Evolutionary conservation across 225 moss, liverwort and hornwort species (phyloP), one percentile per base, ranked within the genome.

Genomic region (Lunularia cruciata): DNA sequence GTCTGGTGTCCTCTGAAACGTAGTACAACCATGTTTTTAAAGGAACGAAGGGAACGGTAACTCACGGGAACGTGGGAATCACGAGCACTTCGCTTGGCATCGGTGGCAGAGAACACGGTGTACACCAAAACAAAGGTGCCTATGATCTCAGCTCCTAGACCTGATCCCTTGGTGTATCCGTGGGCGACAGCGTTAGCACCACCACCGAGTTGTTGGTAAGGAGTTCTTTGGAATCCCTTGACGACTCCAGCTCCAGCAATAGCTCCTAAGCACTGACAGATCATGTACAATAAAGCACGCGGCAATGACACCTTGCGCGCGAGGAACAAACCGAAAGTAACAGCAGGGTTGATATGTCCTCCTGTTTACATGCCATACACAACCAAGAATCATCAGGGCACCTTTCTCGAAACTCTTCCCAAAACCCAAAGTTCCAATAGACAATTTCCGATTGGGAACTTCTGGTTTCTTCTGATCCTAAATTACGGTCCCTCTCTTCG

Each of bases 271-370:
- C 73, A 66, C 35, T 82, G 81, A 10, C 53, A 54, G 34, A 71
- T 72, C 0, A 82, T 74, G 67, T 82, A 82, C 3, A 43, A 67
- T 28, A 82, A 18, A 1, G 77, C 67, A 3, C 81, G 70, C n/a
- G 73, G 60, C n/a, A 74, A 2, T 14, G 81, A 77, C 1, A 82
- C 54, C 27, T 74, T 82, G 54, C 81, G 77, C 14, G 53, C 81
- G 42, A 82, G 67, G 47, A 74, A 72, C 57, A 82, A 39, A 6
- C 81, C 81, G 66, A 77, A 77, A 2, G 77, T 81, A 49, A 81
- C 81, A 3, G 81, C 81, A 9, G 81, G 81, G 63, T 82, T 82
- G 53, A 82, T 77, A 35, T 82, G 81, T 58, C 81, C 81, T 72
- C 81, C 81, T 78, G 67, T 57, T 30, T 16, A 53, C 56, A 70